Evolutionary conservation across 352 stramenopile species (phyloP), one percentile per base, ranked within the genome.

Genomic region (Phytophthora sp.): DNA sequence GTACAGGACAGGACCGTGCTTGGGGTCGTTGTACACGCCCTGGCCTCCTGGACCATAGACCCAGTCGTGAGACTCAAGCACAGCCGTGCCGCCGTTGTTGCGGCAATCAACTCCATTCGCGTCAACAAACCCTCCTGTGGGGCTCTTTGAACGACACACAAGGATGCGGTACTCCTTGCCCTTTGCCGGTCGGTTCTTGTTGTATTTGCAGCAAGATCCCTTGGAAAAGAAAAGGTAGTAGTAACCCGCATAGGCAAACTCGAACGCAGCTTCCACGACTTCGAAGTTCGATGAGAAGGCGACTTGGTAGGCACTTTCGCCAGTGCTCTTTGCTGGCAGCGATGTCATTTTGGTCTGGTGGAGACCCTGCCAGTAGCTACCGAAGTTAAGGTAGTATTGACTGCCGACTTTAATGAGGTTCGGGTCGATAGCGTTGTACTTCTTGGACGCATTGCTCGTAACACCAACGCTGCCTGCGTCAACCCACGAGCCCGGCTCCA

Each of bases 391-490:
- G 60, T 78, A 83, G 47, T 77, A 66, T n/a, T 71, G 55, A 24
- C 38, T 65, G 33, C 64, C 72, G 1, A 72, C 74, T 24, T 72
- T 29, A 46, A 86, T 45, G 15, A 86, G 42, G 46, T 82, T 83
- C 27, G 74, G 65, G 54, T 86, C 77, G n/a, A 86, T 86, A 13
- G 73, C 77, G 57, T 86, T 86, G 77, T 84, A 86, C 13, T 62
- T 46, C 46, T 77, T 84, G 24, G 64, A 68, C 16, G 54, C 36
- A 24, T 68, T 58, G 46, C 75, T 86, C 26, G 53, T 52, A 24
- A 84, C 41, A n/a, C 75, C 77, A 3, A 69, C 67, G 11, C 69
- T 74, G 3, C 77, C 74, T 1, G 51, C 38, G 31, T 85, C 74
- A 7, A 39, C 63, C 77, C 74, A 85, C 13, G 74, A 73, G 1